These are phyloP conservation scores for Boletellus sp. DNA, from an alignment of 1,284 basidiomycete genomes.

Conservation along the genomic window DNA sequence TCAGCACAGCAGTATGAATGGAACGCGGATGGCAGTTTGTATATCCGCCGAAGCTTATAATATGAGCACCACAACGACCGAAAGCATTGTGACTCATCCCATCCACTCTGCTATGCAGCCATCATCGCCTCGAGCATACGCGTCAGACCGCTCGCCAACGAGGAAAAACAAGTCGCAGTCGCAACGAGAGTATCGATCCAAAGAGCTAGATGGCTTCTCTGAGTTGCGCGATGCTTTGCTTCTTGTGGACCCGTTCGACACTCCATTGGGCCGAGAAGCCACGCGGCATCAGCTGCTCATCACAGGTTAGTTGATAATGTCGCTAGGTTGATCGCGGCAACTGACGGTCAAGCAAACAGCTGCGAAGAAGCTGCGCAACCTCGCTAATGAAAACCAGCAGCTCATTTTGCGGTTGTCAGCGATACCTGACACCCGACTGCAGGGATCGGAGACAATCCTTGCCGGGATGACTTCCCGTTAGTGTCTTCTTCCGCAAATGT, in stretches of 20 bases:
- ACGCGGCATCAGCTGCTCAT: slow-evolving; percentile 30
- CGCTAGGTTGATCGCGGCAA: not conserved
- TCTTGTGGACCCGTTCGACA: slow-evolving; percentile 24
- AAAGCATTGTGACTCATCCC: slow-evolving; percentile 1
- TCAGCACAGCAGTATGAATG: not conserved
- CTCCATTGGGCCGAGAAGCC: slow-evolving; percentile 25
- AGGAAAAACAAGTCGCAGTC: slow-evolving; percentile 28
- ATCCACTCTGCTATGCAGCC: slow-evolving; percentile 4
- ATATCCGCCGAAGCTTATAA: slow-evolving; percentile 1
- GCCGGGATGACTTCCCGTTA: slow-evolving; percentile 4
- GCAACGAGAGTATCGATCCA: slow-evolving; percentile 31
- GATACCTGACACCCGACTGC: not conserved
- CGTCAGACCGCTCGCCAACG: slow-evolving; percentile 2
- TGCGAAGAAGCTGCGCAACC: slow-evolving; percentile 23
- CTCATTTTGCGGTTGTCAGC: slow-evolving; percentile 18
- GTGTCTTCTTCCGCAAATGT: slow-evolving; percentile 5
- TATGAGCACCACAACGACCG: slow-evolving; percentile 1
- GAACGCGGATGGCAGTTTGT: slow-evolving; percentile 1
- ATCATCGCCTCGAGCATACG: not conserved
- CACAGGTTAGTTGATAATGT: slow-evolving; percentile 18
- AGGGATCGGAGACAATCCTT: not conserved
- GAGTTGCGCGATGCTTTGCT: slow-evolving; percentile 28
- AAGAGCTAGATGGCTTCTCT: slow-evolving; percentile 32
- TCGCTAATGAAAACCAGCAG: slow-evolving; percentile 23
- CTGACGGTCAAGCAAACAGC: slow-evolving; percentile 14